Conservation (phyloP, 352 stramenopile species). For the Phytophthora pinifolia region DNA sequence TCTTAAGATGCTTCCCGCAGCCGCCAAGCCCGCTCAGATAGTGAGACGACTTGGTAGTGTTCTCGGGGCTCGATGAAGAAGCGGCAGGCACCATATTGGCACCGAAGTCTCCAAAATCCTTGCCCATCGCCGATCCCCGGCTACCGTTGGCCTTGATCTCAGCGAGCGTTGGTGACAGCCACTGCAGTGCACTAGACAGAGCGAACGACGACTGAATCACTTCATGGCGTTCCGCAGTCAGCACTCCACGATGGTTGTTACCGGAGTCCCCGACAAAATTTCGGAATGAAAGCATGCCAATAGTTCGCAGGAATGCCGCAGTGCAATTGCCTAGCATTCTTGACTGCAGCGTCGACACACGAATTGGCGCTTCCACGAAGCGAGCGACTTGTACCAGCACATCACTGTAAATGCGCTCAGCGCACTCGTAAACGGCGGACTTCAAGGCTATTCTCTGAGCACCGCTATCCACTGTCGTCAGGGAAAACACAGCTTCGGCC, state of each 20-base stretch:
- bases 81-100: conserved; percentile 25
- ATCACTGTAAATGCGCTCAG: conserved; percentile 84
- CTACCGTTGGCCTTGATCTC: conserved; percentile 32
- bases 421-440: conserved; percentile 66
- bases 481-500: conserved; percentile 59
- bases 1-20: conserved; percentile 77
- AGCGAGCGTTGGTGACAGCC: conserved; percentile 57
- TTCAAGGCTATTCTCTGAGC: conserved; percentile 42
- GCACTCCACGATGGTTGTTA: conserved; percentile 31
- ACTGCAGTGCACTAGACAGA: conserved; percentile 69
- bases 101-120: conserved; percentile 50
- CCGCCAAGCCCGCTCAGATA: conserved; percentile 79
- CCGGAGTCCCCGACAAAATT: conserved; percentile 69
- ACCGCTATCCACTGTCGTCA: conserved; percentile 46
- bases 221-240: conserved; percentile 49
- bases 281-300: conserved; percentile 78
- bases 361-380: conserved; percentile 79
- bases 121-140: conserved; percentile 29
- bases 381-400: conserved; percentile 81
- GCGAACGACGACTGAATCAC: conserved; percentile 75
- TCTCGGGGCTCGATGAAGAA: conserved; percentile 16
- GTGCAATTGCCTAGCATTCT: conserved; percentile 77
- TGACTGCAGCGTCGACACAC: conserved; percentile 70
- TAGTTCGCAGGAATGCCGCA: conserved; percentile 70
- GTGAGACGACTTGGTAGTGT: conserved; percentile 46